These are phyloP conservation scores for Schizophyllum commune DNA, from an alignment of 1,284 basidiomycete genomes.

Conservation along the genomic window DNA sequence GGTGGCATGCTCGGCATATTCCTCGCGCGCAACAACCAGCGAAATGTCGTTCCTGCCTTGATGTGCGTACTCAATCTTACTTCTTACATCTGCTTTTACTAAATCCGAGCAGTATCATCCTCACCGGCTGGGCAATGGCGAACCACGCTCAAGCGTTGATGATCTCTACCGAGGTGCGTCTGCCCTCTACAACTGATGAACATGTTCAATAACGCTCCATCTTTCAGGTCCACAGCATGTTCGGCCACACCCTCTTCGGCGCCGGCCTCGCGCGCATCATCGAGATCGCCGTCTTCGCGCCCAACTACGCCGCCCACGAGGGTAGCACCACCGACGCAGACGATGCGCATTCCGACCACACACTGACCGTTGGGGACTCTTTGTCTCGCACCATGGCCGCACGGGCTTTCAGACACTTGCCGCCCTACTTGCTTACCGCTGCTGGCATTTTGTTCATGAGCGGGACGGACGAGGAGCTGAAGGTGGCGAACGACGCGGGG, in stretches of 20 bases:
- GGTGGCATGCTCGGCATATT: constrained; percentile 88
- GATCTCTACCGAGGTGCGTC: constrained; percentile 69
- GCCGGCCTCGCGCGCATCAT: constrained; percentile 80
- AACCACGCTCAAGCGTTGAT: constrained; percentile 81
- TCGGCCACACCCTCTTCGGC: constrained; percentile 81
- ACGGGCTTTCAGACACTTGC: constrained; percentile 74
- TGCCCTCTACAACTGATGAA: constrained; percentile 1
- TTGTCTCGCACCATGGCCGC: constrained; percentile 23
- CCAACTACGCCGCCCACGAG: constrained; percentile 17
- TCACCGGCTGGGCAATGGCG: constrained; percentile 95
- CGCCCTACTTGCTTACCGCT: constrained; percentile 75
- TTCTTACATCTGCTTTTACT: constrained; percentile 2
- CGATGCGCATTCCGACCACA: constrained; percentile 58
- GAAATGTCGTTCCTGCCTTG: constrained; percentile 76
- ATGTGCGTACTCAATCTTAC: constrained; percentile 47
- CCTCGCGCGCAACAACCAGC: constrained; percentile 77
- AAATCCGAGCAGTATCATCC: constrained; percentile 51
- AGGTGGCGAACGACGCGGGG: constrained; percentile 55
- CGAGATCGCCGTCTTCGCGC: constrained; percentile 77
- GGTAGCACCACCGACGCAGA: constrained; percentile 24
- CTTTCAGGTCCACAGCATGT: constrained; percentile 70
- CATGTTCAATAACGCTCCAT: background rate
- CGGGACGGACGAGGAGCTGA: constrained; percentile 84
- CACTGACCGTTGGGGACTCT: constrained; percentile 20
- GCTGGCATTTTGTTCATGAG: constrained; percentile 80